Percentiles rank a stretch among this genome's conserved stretches.
These are phyloP conservation scores for Castanea crenata DNA, from an alignment of 306 rosid genomes.

Conservation along the genomic window DNA sequence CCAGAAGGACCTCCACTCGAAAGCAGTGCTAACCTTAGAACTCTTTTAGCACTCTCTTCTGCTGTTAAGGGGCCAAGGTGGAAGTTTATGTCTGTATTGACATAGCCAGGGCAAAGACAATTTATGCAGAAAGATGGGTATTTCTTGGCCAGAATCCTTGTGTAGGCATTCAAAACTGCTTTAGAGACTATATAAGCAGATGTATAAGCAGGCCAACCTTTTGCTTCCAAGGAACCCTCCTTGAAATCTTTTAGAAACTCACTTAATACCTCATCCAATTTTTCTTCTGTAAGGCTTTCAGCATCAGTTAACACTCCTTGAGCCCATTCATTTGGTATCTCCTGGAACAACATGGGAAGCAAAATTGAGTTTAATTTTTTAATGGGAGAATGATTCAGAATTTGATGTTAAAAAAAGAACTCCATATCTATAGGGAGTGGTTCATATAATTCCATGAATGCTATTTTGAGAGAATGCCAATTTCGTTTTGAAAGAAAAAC, in stretches of 20 bases:
- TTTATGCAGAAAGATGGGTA: constrained; percentile 6
- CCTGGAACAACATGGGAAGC: not conserved
- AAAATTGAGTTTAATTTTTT: not conserved
- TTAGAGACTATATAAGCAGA: constrained; percentile 16
- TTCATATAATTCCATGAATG: too few species aligned
- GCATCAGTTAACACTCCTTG: not conserved
- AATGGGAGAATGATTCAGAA: not conserved
- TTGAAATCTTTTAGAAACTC: constrained; percentile 14
- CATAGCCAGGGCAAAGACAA: constrained; percentile 10
- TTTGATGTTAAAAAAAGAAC: not conserved
- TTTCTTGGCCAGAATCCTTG: constrained; percentile 19
- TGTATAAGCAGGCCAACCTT: constrained; percentile 1
- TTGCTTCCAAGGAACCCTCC: not conserved
- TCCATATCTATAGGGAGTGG: not conserved
- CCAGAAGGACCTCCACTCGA: constrained; percentile 12
- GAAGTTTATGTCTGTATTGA: constrained; percentile 4
- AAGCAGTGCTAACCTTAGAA: not conserved
- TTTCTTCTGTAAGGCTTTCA: constrained; percentile 20
- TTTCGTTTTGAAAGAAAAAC: too few species aligned
- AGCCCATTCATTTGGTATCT: constrained; percentile 4
- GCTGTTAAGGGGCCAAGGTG: not conserved
- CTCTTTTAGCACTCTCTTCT: constrained; percentile 5
- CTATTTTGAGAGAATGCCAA: too few species aligned
- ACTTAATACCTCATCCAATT: constrained; percentile 6
- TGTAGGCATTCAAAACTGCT: constrained; percentile 18